A percentile compares a stretch with the other conserved stretches of the same genome.
phyloP scores from a whole-genome alignment of 2,329 filamentous ascomycete genomes.

The Fusarium sambucinum region DNA sequence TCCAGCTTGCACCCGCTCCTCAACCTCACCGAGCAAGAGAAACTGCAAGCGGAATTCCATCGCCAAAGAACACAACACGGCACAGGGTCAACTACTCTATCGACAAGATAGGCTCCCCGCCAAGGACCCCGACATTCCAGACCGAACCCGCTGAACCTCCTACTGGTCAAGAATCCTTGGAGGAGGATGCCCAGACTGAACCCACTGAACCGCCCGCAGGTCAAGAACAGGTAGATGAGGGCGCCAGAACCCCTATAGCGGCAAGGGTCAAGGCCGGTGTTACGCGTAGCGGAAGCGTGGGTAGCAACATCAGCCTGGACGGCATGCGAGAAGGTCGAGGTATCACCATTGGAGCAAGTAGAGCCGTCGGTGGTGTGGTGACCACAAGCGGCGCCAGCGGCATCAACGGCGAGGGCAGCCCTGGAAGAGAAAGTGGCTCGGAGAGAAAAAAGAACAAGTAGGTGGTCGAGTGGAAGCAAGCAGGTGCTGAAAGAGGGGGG shows the following conservation, averaged over 20 bases:
- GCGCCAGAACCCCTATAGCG: slow-evolving; percentile 32
- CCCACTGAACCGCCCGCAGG: background rate
- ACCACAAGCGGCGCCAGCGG: slow-evolving; percentile 47
- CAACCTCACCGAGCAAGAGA: slow-evolving; percentile 51
- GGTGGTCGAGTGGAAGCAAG: background rate
- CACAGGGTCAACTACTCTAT: slow-evolving; percentile 29
- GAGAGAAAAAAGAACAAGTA: slow-evolving; percentile 41
- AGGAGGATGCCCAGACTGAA: background rate
- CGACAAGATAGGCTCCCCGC: slow-evolving; percentile 27
- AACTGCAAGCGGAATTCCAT: slow-evolving; percentile 26
- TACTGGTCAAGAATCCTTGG: background rate
- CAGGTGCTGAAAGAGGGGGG: background rate
- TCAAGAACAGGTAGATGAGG: slow-evolving; percentile 37
- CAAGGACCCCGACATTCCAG: slow-evolving; percentile 31
- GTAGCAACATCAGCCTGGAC: slow-evolving; percentile 57
- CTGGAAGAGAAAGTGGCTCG: slow-evolving; percentile 21
- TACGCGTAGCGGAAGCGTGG: slow-evolving; percentile 46
- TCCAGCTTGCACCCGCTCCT: slow-evolving; percentile 16
- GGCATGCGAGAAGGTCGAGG: slow-evolving; percentile 55
- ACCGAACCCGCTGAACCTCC: slow-evolving; percentile 1
- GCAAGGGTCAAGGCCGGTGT: slow-evolving; percentile 27
- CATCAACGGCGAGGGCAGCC: slow-evolving; percentile 31
- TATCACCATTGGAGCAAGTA: slow-evolving; percentile 57
- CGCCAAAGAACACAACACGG: slow-evolving; percentile 37
- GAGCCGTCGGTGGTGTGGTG: slow-evolving; percentile 53